phyloP scores from a whole-genome alignment of 2,329 filamentous ascomycete species.

The Nemania abortiva region DNA sequence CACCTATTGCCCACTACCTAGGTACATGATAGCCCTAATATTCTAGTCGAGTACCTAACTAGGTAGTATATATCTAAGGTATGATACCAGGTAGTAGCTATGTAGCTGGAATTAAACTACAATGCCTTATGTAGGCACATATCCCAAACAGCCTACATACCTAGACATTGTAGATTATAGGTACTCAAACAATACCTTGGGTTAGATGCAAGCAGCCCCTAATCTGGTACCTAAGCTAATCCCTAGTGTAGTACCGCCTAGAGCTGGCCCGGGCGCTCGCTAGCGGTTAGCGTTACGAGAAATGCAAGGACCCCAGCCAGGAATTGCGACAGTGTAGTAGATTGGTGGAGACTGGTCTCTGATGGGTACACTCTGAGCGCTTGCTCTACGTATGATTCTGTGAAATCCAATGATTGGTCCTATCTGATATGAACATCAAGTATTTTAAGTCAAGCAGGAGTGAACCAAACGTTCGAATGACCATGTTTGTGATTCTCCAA shows the following conservation, averaged over 20 bases:
- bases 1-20: background rate
- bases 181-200: background rate
- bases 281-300: background rate
- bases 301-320: slow-evolving; percentile 10
- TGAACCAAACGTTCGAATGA: background rate
- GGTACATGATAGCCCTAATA: background rate
- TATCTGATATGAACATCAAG: slow-evolving; percentile 1
- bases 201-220: slow-evolving; percentile 7
- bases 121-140: no score
- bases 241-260: background rate
- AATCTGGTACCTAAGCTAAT: background rate
- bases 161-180: background rate
- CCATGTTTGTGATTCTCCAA: background rate
- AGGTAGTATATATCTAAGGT: no score
- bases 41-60: no score
- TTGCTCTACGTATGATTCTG: slow-evolving; percentile 1
- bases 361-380: slow-evolving; percentile 11
- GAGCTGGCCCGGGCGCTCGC: slow-evolving; percentile 1
- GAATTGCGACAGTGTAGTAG: background rate
- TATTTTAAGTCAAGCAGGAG: slow-evolving; percentile 6
- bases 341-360: slow-evolving; percentile 13
- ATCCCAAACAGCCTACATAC: no score
- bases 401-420: slow-evolving; percentile 8
- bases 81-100: no score
- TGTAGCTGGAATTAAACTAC: no score